phyloP scores from a whole-genome alignment of 140 eudicot species.

The Ambrosia hybrid region DNA sequence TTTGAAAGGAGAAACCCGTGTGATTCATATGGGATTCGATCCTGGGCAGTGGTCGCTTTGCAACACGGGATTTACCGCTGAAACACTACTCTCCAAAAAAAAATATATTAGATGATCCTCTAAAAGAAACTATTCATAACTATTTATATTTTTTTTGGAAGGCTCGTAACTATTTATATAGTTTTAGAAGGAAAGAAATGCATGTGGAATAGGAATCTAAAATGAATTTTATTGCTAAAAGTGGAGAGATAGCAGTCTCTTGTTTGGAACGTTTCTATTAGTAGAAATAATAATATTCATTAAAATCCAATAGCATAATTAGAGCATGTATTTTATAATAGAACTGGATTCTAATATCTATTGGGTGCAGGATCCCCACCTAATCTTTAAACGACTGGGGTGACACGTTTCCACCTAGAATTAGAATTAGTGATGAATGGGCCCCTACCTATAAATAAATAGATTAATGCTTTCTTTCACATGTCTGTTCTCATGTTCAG shows the following conservation, averaged over 20 bases:
- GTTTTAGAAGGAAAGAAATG: background rate
- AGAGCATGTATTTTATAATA: background rate
- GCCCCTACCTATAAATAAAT: background rate
- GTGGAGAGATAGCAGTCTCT: constrained; percentile 15
- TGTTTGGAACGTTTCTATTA: background rate
- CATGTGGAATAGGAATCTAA: constrained; percentile 10
- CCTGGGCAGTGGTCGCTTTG: no score
- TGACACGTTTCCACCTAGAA: constrained; percentile 19
- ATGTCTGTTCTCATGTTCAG: background rate
- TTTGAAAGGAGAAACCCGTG: no score
- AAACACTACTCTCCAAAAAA: no score
- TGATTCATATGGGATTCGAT: no score
- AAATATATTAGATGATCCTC: no score
- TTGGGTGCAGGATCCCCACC: constrained; percentile 4
- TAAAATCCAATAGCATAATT: constrained; percentile 11
- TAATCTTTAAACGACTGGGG: constrained; percentile 9
- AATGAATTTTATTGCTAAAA: constrained; percentile 14
- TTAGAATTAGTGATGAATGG: constrained; percentile 15
- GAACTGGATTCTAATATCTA: constrained; percentile 18
- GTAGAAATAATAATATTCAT: constrained; percentile 12
- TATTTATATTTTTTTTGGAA: no score
- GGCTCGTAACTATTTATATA: no score
- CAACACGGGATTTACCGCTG: no score
- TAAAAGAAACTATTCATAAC: no score
- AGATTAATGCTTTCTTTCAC: background rate